Evolutionary conservation across 768 basidiomycete species (phyloP).

Genomic region (Psilocybe sp.): DNA sequence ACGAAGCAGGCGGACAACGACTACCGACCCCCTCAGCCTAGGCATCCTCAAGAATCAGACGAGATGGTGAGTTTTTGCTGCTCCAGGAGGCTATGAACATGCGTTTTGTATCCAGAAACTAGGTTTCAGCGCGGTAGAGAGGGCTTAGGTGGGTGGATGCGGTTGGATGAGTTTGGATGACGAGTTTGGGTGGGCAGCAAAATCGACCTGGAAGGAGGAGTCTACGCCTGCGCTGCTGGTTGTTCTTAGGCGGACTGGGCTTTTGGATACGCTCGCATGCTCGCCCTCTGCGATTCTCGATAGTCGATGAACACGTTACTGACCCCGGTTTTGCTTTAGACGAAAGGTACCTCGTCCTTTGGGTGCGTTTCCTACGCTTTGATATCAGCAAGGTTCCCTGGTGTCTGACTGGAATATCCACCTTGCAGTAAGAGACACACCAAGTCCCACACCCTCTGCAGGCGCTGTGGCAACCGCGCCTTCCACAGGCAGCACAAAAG

Average conservation of each 20-base stretch:
- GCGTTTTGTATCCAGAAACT: slow-evolving; percentile 8
- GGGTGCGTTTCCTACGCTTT: slow-evolving; percentile 54
- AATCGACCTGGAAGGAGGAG: neutral
- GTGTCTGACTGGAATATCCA: slow-evolving; percentile 1
- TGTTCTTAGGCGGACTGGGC: neutral
- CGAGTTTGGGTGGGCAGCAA: slow-evolving; percentile 5
- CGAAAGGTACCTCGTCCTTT: slow-evolving; percentile 97
- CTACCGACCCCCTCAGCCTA: slow-evolving; percentile 22
- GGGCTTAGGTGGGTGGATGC: slow-evolving; percentile 23
- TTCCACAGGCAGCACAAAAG: slow-evolving; percentile 99
- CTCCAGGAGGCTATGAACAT: slow-evolving; percentile 11
- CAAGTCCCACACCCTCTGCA: slow-evolving; percentile 95
- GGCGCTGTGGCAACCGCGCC: slow-evolving; percentile 91
- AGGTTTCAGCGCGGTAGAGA: slow-evolving; percentile 16
- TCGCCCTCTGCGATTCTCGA: slow-evolving; percentile 2
- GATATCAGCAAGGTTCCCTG: neutral
- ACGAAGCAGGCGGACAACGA: slow-evolving; percentile 14
- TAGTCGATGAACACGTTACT: slow-evolving; percentile 19
- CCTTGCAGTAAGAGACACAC: slow-evolving; percentile 87
- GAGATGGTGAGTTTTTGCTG: slow-evolving; percentile 41
- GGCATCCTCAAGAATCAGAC: slow-evolving; percentile 36
- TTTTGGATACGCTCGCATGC: neutral
- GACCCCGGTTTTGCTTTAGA: slow-evolving; percentile 43
- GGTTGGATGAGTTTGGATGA: slow-evolving; percentile 23
- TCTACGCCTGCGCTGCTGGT: neutral